Evolutionary conservation across 2,329 filamentous ascomycete species (phyloP).

Genomic region (Xylaria polymorpha): DNA sequence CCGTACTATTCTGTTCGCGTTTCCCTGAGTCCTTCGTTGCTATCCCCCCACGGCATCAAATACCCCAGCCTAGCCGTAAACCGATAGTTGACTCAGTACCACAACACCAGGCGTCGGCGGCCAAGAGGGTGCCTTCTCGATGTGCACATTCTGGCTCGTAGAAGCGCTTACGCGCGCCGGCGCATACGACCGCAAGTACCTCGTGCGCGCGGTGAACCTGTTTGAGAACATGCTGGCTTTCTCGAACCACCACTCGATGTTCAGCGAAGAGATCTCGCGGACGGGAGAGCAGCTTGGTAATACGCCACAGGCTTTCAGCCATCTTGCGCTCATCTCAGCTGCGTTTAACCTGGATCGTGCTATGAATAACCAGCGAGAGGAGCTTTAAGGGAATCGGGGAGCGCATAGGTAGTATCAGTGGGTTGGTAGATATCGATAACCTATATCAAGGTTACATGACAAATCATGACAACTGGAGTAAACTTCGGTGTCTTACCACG

Average conservation of each 20-base stretch:
- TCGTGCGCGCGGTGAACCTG: constrained; percentile 70
- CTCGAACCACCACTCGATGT: constrained; percentile 81
- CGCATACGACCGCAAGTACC: constrained; percentile 72
- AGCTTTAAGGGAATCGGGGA: background rate
- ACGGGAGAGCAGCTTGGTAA: constrained; percentile 83
- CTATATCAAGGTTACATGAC: background rate
- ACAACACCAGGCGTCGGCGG: constrained; percentile 72
- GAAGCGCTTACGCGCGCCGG: constrained; percentile 79
- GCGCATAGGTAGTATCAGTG: background rate
- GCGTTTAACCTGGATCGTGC: constrained; percentile 78
- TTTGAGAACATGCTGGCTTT: constrained; percentile 84
- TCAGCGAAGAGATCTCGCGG: constrained; percentile 80
- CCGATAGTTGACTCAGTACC: constrained; percentile 21
- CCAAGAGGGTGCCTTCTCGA: constrained; percentile 79
- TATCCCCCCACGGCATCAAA: too few species aligned
- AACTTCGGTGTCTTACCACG: background rate
- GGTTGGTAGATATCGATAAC: background rate
- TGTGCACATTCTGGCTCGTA: constrained; percentile 87
- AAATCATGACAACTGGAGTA: background rate
- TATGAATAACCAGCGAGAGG: constrained; percentile 32
- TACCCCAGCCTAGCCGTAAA: background rate
- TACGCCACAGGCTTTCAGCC: constrained; percentile 82
- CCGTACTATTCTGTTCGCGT: too few species aligned
- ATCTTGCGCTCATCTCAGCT: constrained; percentile 79
- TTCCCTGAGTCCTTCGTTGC: too few species aligned